Percentiles rank a stretch among this genome's conserved stretches.
phyloP scores from a whole-genome alignment of 768 basidiomycete genomes.

The Leucocoprinus birnbaumii region DNA sequence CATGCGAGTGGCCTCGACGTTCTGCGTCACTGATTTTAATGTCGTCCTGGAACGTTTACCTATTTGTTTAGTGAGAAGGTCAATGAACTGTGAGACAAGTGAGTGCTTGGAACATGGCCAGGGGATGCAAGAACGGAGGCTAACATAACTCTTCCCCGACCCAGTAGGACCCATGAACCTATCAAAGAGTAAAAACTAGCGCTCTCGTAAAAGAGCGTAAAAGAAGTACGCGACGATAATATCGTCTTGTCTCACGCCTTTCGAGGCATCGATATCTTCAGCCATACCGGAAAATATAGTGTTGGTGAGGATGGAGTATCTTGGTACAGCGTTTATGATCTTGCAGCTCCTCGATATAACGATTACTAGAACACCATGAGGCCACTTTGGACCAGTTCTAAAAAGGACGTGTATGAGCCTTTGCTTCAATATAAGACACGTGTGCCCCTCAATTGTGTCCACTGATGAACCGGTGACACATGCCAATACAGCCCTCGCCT shows the following conservation, averaged over 20 bases:
- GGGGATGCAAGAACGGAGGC: not conserved
- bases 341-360: too few species aligned
- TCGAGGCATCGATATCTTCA: too few species aligned
- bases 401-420: too few species aligned
- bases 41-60: not conserved
- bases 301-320: too few species aligned
- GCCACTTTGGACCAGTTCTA: too few species aligned
- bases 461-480: too few species aligned
- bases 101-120: not conserved
- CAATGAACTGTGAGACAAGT: not conserved
- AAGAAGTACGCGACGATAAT: not conserved
- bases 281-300: too few species aligned
- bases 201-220: not conserved
- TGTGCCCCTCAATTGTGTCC: too few species aligned
- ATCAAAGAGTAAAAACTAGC: not conserved
- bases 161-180: constrained; percentile 1
- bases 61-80: not conserved
- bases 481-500: too few species aligned
- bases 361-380: too few species aligned
- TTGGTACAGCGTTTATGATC: too few species aligned
- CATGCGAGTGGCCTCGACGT: not conserved
- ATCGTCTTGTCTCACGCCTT: not conserved
- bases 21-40: not conserved
- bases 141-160: not conserved
- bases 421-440: too few species aligned